These are phyloP conservation scores for Brassica rapa DNA, from an alignment of 345 rosid species.

Conservation along the genomic window DNA sequence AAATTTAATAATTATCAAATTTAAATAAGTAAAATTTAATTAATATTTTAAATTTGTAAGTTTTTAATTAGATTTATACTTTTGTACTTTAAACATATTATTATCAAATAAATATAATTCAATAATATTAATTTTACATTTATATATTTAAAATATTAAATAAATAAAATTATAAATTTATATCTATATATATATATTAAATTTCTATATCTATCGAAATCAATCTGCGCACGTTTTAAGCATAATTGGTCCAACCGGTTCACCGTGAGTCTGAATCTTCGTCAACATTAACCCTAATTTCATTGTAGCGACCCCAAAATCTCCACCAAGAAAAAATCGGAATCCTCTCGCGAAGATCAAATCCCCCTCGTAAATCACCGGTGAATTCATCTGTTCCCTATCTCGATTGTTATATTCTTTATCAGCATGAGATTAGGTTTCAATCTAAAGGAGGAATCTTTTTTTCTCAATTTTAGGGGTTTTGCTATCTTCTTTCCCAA, in stretches of 20 bases:
- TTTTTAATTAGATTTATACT: not conserved
- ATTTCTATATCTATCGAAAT: not conserved
- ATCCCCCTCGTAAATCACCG: not conserved
- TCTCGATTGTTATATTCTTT: not conserved
- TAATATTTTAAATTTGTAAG: not conserved
- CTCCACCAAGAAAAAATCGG: not conserved
- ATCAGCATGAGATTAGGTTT: constrained; percentile 11
- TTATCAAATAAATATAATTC: not conserved
- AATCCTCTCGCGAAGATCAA: constrained; percentile 8
- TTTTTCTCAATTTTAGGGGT: constrained; percentile 23
- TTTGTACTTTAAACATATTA: not conserved
- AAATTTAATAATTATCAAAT: too few species aligned
- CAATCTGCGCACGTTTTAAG: constrained; percentile 6
- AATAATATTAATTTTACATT: too few species aligned
- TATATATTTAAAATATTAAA: too few species aligned
- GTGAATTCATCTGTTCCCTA: constrained; percentile 19
- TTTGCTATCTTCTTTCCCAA: not conserved
- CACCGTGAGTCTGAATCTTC: constrained; percentile 15
- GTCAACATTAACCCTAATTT: constrained; percentile 28
- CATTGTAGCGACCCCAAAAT: not conserved
- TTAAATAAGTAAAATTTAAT: too few species aligned
- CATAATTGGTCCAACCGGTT: constrained; percentile 20
- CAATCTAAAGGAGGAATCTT: not conserved
- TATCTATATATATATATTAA: too few species aligned
- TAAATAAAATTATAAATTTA: too few species aligned